These are phyloP conservation scores for Scheffersomyces spartinae DNA, from an alignment of 805 yeast species.

Conservation along the genomic window DNA sequence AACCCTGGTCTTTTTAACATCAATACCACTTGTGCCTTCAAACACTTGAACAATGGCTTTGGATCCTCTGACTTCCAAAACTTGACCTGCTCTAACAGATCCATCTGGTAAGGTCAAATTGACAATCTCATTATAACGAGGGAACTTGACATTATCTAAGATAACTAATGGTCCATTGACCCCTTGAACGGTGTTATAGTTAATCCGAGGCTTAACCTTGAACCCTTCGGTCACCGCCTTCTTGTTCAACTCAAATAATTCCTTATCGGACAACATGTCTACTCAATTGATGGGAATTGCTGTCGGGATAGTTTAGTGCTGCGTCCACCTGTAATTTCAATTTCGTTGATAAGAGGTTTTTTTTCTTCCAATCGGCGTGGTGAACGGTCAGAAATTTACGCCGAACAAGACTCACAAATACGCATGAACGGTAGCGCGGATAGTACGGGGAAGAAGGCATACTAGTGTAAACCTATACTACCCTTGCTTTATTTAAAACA, in stretches of 20 bases:
- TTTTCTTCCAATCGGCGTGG: too few relatives aligned
- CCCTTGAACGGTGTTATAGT: constrained; percentile 95
- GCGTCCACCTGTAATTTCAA: background rate
- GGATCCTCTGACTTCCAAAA: constrained; percentile 92
- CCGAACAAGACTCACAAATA: background rate
- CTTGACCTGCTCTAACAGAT: constrained; percentile 90
- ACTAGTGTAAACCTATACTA: too few relatives aligned
- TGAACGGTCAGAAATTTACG: background rate
- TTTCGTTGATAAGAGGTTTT: constrained; percentile 1
- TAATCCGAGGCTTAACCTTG: constrained; percentile 80
- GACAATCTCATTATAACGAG: constrained; percentile 90
- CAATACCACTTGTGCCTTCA: constrained; percentile 98
- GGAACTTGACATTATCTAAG: constrained; percentile 36
- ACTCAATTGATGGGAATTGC: background rate
- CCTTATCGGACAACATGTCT: constrained; percentile 28
- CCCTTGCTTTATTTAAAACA: too few relatives aligned
- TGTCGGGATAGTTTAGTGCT: background rate
- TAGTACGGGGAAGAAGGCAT: background rate
- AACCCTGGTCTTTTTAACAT: constrained; percentile 93
- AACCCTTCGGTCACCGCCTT: constrained; percentile 88
- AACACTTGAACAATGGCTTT: constrained; percentile 98
- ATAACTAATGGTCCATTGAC: constrained; percentile 96
- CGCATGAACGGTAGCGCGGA: background rate
- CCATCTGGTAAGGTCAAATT: constrained; percentile 96
- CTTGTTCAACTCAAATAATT: constrained; percentile 66